These are phyloP conservation scores for Claviceps sorghi DNA, from an alignment of 2,329 filamentous ascomycete species.

Conservation along the genomic window DNA sequence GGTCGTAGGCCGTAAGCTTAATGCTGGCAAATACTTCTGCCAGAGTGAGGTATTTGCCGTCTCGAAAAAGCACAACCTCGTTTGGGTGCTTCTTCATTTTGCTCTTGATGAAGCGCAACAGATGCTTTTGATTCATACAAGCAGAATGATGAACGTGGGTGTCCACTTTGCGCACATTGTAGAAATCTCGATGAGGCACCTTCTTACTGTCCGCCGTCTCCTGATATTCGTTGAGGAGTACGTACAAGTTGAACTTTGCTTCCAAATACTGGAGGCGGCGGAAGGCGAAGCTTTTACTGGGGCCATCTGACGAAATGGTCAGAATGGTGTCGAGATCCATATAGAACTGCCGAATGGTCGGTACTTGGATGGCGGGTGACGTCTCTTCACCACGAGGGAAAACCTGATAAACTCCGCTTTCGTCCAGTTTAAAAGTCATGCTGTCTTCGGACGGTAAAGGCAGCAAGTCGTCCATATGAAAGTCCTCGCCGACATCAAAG, in stretches of 20 bases:
- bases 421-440: slow-evolving; percentile 66
- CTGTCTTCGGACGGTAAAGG: slow-evolving; percentile 58
- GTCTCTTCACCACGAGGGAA: slow-evolving; percentile 55
- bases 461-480: slow-evolving; percentile 62
- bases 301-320: slow-evolving; percentile 83
- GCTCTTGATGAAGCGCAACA: slow-evolving; percentile 96
- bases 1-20: slow-evolving; percentile 89
- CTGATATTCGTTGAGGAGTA: slow-evolving; percentile 88
- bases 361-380: slow-evolving; percentile 65
- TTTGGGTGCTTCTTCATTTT: slow-evolving; percentile 99
- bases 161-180: slow-evolving; percentile 97
- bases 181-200: slow-evolving; percentile 95
- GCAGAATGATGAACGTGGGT: slow-evolving; percentile 98
- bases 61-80: slow-evolving; percentile 81
- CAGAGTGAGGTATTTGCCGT: slow-evolving; percentile 82
- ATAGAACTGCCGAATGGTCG: slow-evolving; percentile 88
- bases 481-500: slow-evolving; percentile 83
- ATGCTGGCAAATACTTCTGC: slow-evolving; percentile 94
- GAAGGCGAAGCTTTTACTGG: slow-evolving; percentile 94
- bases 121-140: slow-evolving; percentile 99
- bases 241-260: slow-evolving; percentile 92
- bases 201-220: slow-evolving; percentile 97
- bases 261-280: slow-evolving; percentile 88
- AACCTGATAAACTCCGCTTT: slow-evolving; percentile 81
- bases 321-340: slow-evolving; percentile 82